Evolutionary conservation across 1,139 yeast species (phyloP), one percentile per base, ranked within the genome.

Genomic region (Diutina siamensis): DNA sequence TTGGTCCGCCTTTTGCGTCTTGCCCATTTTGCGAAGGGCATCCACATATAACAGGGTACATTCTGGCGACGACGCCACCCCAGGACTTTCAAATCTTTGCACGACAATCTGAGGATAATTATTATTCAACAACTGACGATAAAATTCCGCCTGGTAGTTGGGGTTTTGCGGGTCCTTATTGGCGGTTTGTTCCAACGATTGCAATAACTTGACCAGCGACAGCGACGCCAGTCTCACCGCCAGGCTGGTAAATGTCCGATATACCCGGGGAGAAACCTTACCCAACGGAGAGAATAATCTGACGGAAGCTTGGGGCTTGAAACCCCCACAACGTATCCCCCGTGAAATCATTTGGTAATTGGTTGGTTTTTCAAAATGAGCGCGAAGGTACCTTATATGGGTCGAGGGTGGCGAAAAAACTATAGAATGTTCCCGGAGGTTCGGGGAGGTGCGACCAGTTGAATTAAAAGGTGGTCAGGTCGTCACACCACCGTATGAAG

Each of bases 71-170:
- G 81, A 68, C 10, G 95, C 94, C 46, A 92, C 86, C 8, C 95
- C 95, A 0, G 94, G 83, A 4, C 95, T 82, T 60, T 92, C 97
- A 61, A 77, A 94, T 49, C 99, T 75, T 48, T 94, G 83, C 8
- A 88, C 88, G 7, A 92, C 96, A 47, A 92, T 80, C 53, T 88
- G 95, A 10, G 98, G 97, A 59, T 88, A 89, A 63, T 84, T 83
- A 45, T 89, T 75, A 47, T 76, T 76, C 53, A 92, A 62, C 46
- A 89, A 67, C 20, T 78, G 71, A 52, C 74, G 74, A 66, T 92
- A 92, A 55, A 92, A 89, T 48, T 78, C 82, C 1, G 94, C 88
- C 63, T 92, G 98, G 9, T 76, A 71, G 4, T 57, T 65, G 1
- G 97, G 73, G 60, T 85, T 83, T 44, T 70, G 64, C 46, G 85